Percentiles rank a stretch among this genome's conserved stretches.
These are phyloP conservation scores for Ascochyta clinopodiicola DNA, from an alignment of 2,329 filamentous ascomycete genomes.

Conservation along the genomic window DNA sequence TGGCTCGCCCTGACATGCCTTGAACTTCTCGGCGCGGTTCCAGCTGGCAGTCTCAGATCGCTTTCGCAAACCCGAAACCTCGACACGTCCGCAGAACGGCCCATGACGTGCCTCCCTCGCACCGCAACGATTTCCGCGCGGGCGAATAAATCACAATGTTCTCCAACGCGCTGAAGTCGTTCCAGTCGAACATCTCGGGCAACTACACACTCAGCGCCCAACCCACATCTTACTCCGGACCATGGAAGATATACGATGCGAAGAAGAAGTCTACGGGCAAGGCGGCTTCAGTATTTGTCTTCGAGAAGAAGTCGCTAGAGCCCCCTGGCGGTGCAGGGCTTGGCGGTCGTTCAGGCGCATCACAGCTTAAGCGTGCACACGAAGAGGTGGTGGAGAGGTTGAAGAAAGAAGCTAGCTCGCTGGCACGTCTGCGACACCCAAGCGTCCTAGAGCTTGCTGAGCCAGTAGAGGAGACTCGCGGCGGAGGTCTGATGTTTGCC, in stretches of 20 bases:
- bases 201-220: constrained; percentile 85
- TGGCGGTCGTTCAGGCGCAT: constrained; percentile 63
- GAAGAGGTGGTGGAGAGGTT: constrained; percentile 91
- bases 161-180: constrained; percentile 85
- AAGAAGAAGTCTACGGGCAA: constrained; percentile 96
- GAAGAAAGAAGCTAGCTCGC: constrained; percentile 87
- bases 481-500: constrained; percentile 91
- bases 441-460: constrained; percentile 92
- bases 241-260: constrained; percentile 97
- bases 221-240: constrained; percentile 80
- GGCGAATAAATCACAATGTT: constrained; percentile 71
- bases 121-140: constrained; percentile 29
- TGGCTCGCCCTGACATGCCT: constrained; percentile 21
- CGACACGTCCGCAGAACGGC: constrained; percentile 24
- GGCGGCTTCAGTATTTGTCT: constrained; percentile 88
- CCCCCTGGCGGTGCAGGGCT: constrained; percentile 66
- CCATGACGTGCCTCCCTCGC: constrained; percentile 38
- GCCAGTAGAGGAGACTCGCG: constrained; percentile 91
- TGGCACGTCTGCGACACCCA: constrained; percentile 88
- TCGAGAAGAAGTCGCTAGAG: constrained; percentile 87
- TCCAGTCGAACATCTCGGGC: constrained; percentile 88
- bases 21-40: constrained; percentile 26
- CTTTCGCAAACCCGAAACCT: constrained; percentile 21
- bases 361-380: constrained; percentile 77
- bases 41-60: constrained; percentile 30